These are phyloP conservation scores for Zostera marina DNA, from an alignment of 116 monocot species.

Conservation along the genomic window DNA sequence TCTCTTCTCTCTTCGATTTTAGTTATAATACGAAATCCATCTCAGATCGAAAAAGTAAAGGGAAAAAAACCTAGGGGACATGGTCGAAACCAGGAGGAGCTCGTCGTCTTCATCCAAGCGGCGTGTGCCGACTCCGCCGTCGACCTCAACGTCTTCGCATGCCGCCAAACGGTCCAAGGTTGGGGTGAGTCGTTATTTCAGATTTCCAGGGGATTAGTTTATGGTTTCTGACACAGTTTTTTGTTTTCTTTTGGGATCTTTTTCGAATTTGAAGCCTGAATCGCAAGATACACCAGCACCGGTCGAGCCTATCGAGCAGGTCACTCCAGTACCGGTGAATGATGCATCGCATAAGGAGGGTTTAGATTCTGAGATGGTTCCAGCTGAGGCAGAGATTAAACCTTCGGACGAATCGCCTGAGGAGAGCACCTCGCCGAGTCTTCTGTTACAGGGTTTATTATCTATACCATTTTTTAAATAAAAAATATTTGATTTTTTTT, in stretches of 20 bases:
- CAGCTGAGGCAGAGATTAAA: constrained; percentile 1
- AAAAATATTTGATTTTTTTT: neutral
- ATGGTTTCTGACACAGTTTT: no score
- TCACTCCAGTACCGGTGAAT: neutral
- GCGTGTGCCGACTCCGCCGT: constrained; percentile 1
- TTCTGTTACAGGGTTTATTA: neutral
- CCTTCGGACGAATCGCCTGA: constrained; percentile 1
- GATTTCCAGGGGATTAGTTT: no score
- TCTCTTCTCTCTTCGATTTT: neutral
- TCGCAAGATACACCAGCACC: neutral
- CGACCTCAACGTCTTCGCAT: neutral
- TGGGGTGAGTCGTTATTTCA: neutral
- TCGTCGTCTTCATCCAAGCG: constrained; percentile 21
- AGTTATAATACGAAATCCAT: neutral
- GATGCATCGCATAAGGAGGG: neutral
- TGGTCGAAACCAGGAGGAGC: constrained; percentile 49
- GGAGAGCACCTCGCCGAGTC: constrained; percentile 1
- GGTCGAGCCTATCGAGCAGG: constrained; percentile 1
- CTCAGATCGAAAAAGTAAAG: constrained; percentile 1
- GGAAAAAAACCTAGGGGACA: neutral
- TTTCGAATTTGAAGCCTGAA: neutral
- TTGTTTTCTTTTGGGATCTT: no score
- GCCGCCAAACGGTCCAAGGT: constrained; percentile 21
- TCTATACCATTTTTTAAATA: no score
- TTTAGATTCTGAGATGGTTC: neutral